Evolutionary conservation across 371 early-diverging fungal genomes (phyloP), one percentile per base, ranked within the genome.

Genomic region (Mortierella sp.): DNA sequence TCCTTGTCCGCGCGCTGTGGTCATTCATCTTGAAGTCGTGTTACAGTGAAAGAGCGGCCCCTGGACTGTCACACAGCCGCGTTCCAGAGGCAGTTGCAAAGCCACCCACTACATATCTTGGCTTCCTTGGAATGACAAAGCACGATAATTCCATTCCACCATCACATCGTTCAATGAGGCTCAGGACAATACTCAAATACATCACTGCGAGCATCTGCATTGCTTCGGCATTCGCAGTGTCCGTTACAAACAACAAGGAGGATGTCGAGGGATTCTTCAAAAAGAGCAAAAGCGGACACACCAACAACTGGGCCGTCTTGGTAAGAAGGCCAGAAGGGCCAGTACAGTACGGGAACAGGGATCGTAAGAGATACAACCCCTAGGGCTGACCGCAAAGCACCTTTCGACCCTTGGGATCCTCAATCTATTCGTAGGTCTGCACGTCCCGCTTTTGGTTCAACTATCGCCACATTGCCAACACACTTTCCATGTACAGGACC

Each of bases 391-490:
- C 34, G 10, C 10, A 10, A 4, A 34, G 4, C 34, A 34, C n/a
- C n/a, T 12, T 12, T 10, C 22, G 47, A 24, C 10, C 22, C 47
- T 46, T 16, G 24, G 6, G 7, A 22, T 22, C 3, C 22, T 4
- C 47, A 16, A 22, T 6, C 24, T 10, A 34, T 34, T 34, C 34
- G 2, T 70, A 94, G 94, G 95, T 97, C 25, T 93, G 94, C 82
- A 95, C 98, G 0, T 97, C 98, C 17, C 89, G 98, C 14, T 98
- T 95, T 79, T 98, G 98, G 98, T 97, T 97, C 86, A 94, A 95
- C 79, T 95, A 94, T 78, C 85, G 98, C 1, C 98, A 98, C 81
- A 92, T 96, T 28, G 95, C 98, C 73, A 97, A 97, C 80, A 93
- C 97, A 3, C 83, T 98, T 21, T 95, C 96, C 21, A 94, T 98